Evolutionary conservation across 164 flowering plant species (phyloP).

Genomic region (Litsea cubeba): DNA sequence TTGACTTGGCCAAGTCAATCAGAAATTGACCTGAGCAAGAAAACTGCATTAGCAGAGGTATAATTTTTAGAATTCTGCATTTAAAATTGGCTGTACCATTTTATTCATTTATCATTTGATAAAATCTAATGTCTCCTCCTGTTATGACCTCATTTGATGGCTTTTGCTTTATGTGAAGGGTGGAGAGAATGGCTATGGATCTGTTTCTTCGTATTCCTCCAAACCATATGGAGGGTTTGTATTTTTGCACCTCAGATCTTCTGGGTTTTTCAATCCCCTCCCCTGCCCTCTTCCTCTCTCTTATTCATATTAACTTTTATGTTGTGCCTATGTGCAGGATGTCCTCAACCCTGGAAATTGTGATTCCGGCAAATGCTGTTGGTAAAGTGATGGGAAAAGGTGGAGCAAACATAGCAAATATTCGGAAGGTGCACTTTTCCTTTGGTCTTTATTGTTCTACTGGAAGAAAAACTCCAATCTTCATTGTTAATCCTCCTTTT

Average conservation of each 20-base stretch:
- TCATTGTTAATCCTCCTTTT: too few relatives aligned
- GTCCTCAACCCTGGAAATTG: conserved; percentile 62
- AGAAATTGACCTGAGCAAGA: not conserved
- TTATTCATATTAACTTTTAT: not conserved
- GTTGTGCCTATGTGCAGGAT: conserved; percentile 33
- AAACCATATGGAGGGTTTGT: conserved; percentile 77
- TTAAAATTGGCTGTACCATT: not conserved
- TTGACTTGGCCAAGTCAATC: not conserved
- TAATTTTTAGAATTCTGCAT: too few relatives aligned
- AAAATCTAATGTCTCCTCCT: not conserved
- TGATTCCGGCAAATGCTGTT: conserved; percentile 83
- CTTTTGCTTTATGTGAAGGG: conserved; percentile 33
- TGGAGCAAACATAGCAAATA: conserved; percentile 75
- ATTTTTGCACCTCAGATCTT: not conserved
- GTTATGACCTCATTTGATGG: not conserved
- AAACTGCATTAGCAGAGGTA: too few relatives aligned
- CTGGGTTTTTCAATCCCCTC: not conserved
- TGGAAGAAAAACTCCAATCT: too few relatives aligned
- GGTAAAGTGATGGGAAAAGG: conserved; percentile 92
- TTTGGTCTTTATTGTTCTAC: not conserved
- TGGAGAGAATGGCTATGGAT: conserved; percentile 72
- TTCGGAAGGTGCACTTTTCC: conserved; percentile 62
- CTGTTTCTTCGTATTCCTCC: conserved; percentile 64
- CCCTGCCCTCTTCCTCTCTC: not conserved
- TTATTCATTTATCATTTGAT: not conserved